Evolutionary conservation across 768 basidiomycete genomes (phyloP).

Genomic region (Thelephora ganbajun): DNA sequence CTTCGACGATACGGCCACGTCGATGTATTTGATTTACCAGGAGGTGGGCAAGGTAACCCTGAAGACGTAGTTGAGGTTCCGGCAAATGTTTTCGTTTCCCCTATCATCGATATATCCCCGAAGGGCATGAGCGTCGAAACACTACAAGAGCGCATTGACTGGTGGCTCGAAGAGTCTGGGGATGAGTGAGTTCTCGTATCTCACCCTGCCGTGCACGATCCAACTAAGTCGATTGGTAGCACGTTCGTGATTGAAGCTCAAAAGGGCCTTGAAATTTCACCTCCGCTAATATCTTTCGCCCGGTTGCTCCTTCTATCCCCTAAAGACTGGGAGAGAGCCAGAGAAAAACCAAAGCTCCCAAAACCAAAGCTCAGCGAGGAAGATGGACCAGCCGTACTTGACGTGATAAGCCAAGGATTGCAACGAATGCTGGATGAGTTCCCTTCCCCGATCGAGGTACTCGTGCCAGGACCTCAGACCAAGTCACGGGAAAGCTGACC

Average conservation of each 20-base stretch:
- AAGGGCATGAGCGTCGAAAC: conserved; percentile 3
- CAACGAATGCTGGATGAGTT: conserved; percentile 39
- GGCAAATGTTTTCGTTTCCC: conserved; percentile 51
- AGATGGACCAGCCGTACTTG: conserved; percentile 20
- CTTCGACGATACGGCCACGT: conserved; percentile 92
- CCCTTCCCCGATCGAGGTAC: conserved; percentile 42
- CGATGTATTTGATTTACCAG: conserved; percentile 49
- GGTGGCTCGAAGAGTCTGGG: conserved; percentile 84
- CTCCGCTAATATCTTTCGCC: conserved; percentile 47
- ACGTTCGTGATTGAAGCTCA: conserved; percentile 40
- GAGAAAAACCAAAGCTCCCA: conserved; percentile 55
- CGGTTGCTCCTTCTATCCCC: conserved; percentile 44
- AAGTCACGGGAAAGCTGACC: background rate
- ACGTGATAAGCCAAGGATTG: conserved; percentile 35
- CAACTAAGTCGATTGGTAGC: conserved; percentile 18
- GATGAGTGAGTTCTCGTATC: conserved; percentile 55
- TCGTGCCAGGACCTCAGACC: conserved; percentile 11
- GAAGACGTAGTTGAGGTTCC: conserved; percentile 67
- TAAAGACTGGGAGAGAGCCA: conserved; percentile 45
- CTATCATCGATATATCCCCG: conserved; percentile 12
- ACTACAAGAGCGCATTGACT: conserved; percentile 60
- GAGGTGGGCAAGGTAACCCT: conserved; percentile 49
- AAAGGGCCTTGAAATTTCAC: conserved; percentile 33
- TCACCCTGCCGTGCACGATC: background rate
- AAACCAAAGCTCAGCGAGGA: conserved; percentile 44